Evolutionary conservation across 163 green algal species (phyloP).

Genomic region (Scenedesmus sp.): DNA sequence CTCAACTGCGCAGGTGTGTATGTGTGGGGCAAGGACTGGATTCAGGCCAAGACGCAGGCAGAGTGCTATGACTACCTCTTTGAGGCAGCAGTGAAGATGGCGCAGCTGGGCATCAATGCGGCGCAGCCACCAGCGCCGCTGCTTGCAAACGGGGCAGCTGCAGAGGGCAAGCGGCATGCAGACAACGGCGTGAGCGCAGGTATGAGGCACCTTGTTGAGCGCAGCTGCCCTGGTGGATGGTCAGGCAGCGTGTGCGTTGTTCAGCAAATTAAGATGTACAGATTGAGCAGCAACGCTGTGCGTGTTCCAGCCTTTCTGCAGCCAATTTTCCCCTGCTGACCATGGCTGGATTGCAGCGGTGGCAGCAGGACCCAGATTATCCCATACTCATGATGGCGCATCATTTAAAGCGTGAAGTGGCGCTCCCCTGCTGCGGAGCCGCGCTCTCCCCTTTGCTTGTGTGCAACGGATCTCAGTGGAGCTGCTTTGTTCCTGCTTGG

Average conservation of each 20-base stretch:
- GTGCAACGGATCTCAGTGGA: no score
- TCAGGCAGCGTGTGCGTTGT: not conserved
- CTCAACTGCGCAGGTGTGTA: constrained; percentile 84
- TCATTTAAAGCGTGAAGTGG: no score
- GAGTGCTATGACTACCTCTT: constrained; percentile 99
- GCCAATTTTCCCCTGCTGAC: not conserved
- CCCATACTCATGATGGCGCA: no score
- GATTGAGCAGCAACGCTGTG: not conserved
- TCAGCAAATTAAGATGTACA: not conserved
- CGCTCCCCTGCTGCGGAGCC: no score
- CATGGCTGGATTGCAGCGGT: no score
- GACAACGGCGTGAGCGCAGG: constrained; percentile 23
- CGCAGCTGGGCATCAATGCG: constrained; percentile 85
- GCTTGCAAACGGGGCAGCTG: constrained; percentile 17
- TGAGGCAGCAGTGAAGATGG: constrained; percentile 89
- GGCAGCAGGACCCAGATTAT: no score
- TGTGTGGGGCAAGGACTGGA: constrained; percentile 96
- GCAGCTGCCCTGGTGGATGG: not conserved
- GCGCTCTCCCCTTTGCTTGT: no score
- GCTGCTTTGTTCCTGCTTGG: no score
- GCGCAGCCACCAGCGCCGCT: constrained; percentile 64
- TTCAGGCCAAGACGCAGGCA: constrained; percentile 94
- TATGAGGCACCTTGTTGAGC: not conserved
- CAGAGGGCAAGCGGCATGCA: constrained; percentile 18
- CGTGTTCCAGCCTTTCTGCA: no score